Conservation (phyloP, 495 filamentous ascomycete genomes). For the Talaromyces proteolyticus region DNA sequence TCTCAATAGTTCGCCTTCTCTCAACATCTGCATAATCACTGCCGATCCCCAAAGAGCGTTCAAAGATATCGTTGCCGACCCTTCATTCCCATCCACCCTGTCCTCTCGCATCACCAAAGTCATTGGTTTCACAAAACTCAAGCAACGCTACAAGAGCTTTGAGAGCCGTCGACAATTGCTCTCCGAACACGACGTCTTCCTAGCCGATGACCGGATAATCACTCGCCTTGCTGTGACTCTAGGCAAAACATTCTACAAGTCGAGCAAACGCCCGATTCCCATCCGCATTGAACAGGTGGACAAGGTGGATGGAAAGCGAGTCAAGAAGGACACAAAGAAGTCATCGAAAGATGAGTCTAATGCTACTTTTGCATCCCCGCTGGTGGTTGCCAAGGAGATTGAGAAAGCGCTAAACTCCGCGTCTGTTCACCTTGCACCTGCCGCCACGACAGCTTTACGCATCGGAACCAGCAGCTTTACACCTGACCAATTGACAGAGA, state of each 20-base stretch:
- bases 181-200: conserved; percentile 78
- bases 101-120: conserved; percentile 70
- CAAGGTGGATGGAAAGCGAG: conserved; percentile 62
- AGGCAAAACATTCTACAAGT: conserved; percentile 85
- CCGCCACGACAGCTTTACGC: conserved; percentile 58
- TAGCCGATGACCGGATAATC: conserved; percentile 79
- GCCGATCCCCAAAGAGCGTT: conserved; percentile 82
- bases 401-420: conserved; percentile 63
- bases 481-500: conserved; percentile 69
- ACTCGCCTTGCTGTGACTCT: conserved; percentile 69
- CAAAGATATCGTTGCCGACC: conserved; percentile 76
- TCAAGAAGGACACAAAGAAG: conserved; percentile 42
- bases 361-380: conserved; percentile 37
- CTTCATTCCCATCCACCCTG: conserved; percentile 68
- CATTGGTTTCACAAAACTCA: conserved; percentile 76
- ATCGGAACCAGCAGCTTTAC: conserved; percentile 68
- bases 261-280: conserved; percentile 79
- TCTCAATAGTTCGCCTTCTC: conserved; percentile 53
- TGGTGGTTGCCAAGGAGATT: conserved; percentile 63
- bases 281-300: conserved; percentile 61
- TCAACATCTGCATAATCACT: conserved; percentile 77
- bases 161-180: conserved; percentile 81
- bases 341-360: conserved; percentile 25
- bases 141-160: conserved; percentile 78
- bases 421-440: conserved; percentile 65